Conservation (phyloP, 2,329 filamentous ascomycete species). For the Xylariaceae sp. region DNA sequence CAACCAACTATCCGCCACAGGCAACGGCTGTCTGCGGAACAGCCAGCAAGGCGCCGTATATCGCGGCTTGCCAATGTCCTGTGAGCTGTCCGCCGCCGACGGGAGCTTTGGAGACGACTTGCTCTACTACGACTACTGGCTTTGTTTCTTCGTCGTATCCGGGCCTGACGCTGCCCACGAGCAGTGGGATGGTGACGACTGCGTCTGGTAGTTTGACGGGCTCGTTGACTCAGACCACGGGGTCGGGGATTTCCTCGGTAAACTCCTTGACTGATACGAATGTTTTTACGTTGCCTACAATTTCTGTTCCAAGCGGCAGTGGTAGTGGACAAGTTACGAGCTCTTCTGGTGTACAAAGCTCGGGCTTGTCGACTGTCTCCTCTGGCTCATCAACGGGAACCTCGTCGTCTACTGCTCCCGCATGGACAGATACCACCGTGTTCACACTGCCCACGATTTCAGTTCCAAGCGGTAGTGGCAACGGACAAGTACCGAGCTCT, state of each 20-base stretch:
- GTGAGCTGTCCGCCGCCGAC: conserved; percentile 8
- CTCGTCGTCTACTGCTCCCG: not conserved
- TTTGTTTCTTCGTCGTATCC: conserved; percentile 2
- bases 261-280: not conserved
- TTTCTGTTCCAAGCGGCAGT: not conserved
- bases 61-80: conserved; percentile 23
- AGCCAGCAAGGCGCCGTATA: conserved; percentile 18
- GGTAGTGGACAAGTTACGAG: not conserved
- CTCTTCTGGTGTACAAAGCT: too few species aligned
- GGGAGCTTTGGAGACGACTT: not conserved
- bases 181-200: not conserved
- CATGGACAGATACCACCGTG: not conserved
- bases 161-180: not conserved
- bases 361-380: too few species aligned
- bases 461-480: not conserved
- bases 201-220: too few species aligned
- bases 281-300: not conserved
- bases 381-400: too few species aligned
- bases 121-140: not conserved
- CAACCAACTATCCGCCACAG: conserved; percentile 23
- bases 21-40: conserved; percentile 25
- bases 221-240: not conserved
- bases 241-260: not conserved
- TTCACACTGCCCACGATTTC: not conserved
- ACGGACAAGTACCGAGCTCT: not conserved